Percentiles rank a stretch among this genome's conserved stretches.
These are phyloP conservation scores for Aphanomyces euteiches DNA, from an alignment of 352 stramenopile genomes.

Conservation along the genomic window DNA sequence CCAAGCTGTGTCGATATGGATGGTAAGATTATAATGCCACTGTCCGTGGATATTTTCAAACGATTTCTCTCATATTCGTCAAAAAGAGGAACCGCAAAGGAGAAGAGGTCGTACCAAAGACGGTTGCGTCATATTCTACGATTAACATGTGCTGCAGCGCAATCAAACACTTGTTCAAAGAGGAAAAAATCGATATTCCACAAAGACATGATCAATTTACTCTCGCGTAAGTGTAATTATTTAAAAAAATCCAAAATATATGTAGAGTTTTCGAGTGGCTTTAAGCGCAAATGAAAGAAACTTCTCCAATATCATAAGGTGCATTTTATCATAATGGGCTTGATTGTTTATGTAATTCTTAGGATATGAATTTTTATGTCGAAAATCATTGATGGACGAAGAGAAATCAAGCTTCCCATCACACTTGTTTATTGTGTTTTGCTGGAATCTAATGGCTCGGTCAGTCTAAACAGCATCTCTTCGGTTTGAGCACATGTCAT, in stretches of 20 bases:
- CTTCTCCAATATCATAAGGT: slow-evolving; percentile 2
- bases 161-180: slow-evolving; percentile 1
- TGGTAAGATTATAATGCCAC: too few species aligned
- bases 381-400: not conserved
- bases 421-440: not conserved
- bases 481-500: not conserved
- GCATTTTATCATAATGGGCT: not conserved
- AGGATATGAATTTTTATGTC: not conserved
- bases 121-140: not conserved
- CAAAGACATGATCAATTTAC: not conserved
- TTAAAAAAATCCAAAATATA: not conserved
- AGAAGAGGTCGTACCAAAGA: not conserved
- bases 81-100: not conserved
- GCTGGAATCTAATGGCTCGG: slow-evolving; percentile 5
- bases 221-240: not conserved
- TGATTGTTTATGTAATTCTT: not conserved
- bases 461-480: not conserved
- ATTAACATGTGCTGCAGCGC: not conserved
- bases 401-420: not conserved
- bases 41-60: too few species aligned
- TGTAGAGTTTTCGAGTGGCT: slow-evolving; percentile 1
- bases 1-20: too few species aligned
- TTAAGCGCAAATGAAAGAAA: slow-evolving; percentile 3
- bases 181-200: not conserved
- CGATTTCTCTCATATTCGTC: too few species aligned